A percentile compares a stretch with the other conserved stretches of the same genome.
These are phyloP conservation scores for Ceratobasidium sp. DNA, from an alignment of 1,284 basidiomycete species.

Conservation along the genomic window DNA sequence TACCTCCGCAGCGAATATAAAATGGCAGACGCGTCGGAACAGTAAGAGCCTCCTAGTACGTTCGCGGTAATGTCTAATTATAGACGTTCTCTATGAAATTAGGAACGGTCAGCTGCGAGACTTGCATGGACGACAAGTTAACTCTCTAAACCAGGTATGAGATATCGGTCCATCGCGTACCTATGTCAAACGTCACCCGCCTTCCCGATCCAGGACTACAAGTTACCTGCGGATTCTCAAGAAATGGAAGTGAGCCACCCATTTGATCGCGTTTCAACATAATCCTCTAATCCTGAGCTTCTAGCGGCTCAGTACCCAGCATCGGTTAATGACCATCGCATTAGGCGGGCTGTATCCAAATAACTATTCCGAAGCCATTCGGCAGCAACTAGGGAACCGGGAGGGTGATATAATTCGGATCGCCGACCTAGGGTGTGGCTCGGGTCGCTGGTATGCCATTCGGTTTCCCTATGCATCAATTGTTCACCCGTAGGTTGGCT, in stretches of 20 bases:
- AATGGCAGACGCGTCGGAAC: conserved; percentile 8
- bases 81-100: no score
- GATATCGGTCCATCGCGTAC: no score
- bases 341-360: conserved; percentile 43
- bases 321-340: conserved; percentile 21
- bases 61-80: background rate
- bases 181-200: no score
- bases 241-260: conserved; percentile 23
- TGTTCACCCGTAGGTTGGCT: background rate
- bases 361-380: conserved; percentile 17
- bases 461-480: background rate
- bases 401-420: conserved; percentile 24
- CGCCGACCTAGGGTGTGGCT: conserved; percentile 37
- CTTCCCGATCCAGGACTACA: conserved; percentile 17
- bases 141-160: conserved; percentile 15
- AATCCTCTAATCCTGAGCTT: background rate
- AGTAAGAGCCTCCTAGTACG: background rate
- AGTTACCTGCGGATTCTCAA: conserved; percentile 29
- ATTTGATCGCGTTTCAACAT: background rate
- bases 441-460: conserved; percentile 24
- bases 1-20: background rate
- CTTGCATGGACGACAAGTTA: conserved; percentile 27
- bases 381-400: conserved; percentile 13
- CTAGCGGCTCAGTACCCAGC: conserved; percentile 33
- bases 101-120: background rate